Evolutionary conservation across 1,139 yeast species (phyloP), one percentile per base, ranked within the genome.

Genomic region (Suzukiozyma palmioleophila): DNA sequence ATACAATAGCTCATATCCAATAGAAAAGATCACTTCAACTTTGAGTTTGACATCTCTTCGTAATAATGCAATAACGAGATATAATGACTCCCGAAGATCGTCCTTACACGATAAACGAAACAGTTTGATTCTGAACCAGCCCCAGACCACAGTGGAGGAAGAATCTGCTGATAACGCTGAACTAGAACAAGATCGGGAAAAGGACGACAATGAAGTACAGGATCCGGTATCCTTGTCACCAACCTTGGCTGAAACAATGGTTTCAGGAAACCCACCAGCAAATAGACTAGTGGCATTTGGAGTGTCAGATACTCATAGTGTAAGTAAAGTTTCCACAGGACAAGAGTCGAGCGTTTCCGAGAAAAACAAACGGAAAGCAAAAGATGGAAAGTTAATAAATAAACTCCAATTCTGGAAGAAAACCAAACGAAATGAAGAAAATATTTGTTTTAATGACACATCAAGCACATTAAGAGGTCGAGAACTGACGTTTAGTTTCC

Each of bases 321-420:
- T 24, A 5, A 15, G 14, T 18, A 26, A 9, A 14, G 14, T 43
- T 8, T 48, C 54, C 6, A 40, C 30, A 26, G 30, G 30, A 26
- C 29, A 33, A 16, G 36, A 26, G 8, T 26, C 48, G 18, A 43
- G 38, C 36, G 40, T 39, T 40, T 47, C 35, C 35, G 52, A 33
- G 21, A 40, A 14, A 33, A 46, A 39, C 42, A 48, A 45, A 39
- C 53, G 47, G 46, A 51, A 49, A 41, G 45, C 41, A 12, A 54
- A 50, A 38, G 57, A 60, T 34, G 54, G 51, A 11, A 62, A 58
- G 37, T 46, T 71, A 15, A 48, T 69, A 22, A 60, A 57, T 38
- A 67, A 59, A 43, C 56, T 71, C 16, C 73, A 65, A 50, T 71
- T 71, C 51, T 71, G 77, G 77, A 71, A 66, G 40, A 59, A 54